A percentile compares a stretch with the other conserved stretches of the same genome.
Evolutionary conservation across 140 eudicot genomes (phyloP).

Genomic region (Cichorium intybus): DNA sequence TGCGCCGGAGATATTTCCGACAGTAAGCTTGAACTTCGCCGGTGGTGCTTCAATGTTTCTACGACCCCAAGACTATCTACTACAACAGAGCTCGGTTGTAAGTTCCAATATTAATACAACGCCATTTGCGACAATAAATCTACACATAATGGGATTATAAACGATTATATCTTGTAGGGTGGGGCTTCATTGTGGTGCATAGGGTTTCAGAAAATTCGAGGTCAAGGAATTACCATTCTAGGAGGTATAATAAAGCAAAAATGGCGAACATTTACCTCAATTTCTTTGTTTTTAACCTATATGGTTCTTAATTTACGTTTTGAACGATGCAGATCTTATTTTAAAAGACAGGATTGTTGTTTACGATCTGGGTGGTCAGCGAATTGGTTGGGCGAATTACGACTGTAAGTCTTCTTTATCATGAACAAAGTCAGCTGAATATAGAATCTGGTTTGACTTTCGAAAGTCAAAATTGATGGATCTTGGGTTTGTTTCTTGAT

Average conservation of each 20-base stretch:
- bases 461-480: background rate
- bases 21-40: slow-evolving; percentile 79
- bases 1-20: slow-evolving; percentile 67
- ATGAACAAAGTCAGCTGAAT: too few relatives aligned
- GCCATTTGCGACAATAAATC: background rate
- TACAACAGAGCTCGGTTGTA: slow-evolving; percentile 77
- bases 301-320: background rate
- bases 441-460: background rate
- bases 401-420: slow-evolving; percentile 74
- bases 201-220: slow-evolving; percentile 71
- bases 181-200: slow-evolving; percentile 89
- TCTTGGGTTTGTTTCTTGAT: background rate
- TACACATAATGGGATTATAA: background rate
- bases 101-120: slow-evolving; percentile 20
- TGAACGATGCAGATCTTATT: slow-evolving; percentile 67
- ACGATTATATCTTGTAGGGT: slow-evolving; percentile 37
- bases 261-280: background rate
- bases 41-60: slow-evolving; percentile 88
- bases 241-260: slow-evolving; percentile 56
- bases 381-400: slow-evolving; percentile 88
- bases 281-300: background rate
- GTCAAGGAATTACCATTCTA: slow-evolving; percentile 74
- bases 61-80: slow-evolving; percentile 79
- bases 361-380: slow-evolving; percentile 77
- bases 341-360: slow-evolving; percentile 77